Evolutionary conservation across 495 filamentous ascomycete species (phyloP).

Genomic region (Hypoxylon rickii): DNA sequence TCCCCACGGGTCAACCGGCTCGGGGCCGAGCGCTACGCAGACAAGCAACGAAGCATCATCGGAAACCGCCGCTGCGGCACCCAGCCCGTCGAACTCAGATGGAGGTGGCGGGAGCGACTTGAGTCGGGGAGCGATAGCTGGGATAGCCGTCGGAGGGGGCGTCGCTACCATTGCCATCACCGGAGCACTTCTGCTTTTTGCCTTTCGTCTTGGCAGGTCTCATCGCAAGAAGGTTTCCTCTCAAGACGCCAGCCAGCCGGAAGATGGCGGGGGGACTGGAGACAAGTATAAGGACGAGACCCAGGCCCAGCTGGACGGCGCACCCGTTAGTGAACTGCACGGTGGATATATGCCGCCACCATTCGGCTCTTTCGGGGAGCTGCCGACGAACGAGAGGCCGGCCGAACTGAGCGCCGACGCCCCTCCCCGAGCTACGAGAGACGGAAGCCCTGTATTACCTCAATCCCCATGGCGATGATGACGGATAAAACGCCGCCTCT

Average conservation of each 20-base stretch:
- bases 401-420: slow-evolving; percentile 30
- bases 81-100: background rate
- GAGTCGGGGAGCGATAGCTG: slow-evolving; percentile 31
- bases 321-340: slow-evolving; percentile 23
- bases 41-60: background rate
- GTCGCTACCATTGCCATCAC: slow-evolving; percentile 15
- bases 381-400: slow-evolving; percentile 25
- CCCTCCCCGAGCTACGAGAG: background rate
- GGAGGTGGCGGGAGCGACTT: slow-evolving; percentile 1
- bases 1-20: background rate
- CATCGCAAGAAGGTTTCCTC: background rate
- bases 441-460: slow-evolving; percentile 9
- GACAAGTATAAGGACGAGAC: background rate
- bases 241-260: too few species aligned
- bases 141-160: slow-evolving; percentile 34
- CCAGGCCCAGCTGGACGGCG: slow-evolving; percentile 16
- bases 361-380: slow-evolving; percentile 14
- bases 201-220: slow-evolving; percentile 26
- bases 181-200: slow-evolving; percentile 18
- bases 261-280: too few species aligned
- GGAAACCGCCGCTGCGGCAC: background rate
- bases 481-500: too few species aligned
- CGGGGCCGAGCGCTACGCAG: background rate
- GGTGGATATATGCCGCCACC: slow-evolving; percentile 19
- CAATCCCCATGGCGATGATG: slow-evolving; percentile 8